A percentile compares a stretch with the other conserved stretches of the same genome.
Evolutionary conservation across 129 eudicot genomes (phyloP).

Genomic region (Heracleum sosnowskyi): DNA sequence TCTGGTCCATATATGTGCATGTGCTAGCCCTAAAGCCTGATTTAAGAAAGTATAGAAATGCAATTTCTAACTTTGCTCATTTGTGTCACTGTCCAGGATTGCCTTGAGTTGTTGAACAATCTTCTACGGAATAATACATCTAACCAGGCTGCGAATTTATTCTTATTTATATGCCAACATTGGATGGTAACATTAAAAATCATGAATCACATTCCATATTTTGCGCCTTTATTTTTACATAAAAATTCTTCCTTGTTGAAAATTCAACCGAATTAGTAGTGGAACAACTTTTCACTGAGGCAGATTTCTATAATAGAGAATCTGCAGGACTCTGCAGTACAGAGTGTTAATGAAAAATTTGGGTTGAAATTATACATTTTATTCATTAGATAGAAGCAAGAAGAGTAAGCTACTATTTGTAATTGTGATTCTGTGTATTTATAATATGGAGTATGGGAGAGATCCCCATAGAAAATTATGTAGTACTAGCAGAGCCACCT

Average conservation of each 20-base stretch:
- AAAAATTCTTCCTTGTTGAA: background rate
- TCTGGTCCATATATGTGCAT: background rate
- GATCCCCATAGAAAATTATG: background rate
- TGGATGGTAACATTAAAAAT: background rate
- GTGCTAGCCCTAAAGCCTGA: background rate
- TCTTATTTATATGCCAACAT: background rate
- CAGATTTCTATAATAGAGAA: too few species aligned
- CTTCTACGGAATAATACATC: slow-evolving; percentile 71
- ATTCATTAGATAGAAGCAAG: background rate
- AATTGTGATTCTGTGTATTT: background rate
- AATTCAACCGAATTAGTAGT: too few species aligned
- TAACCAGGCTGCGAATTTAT: slow-evolving; percentile 53
- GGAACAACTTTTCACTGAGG: too few species aligned
- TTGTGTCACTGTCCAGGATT: slow-evolving; percentile 52
- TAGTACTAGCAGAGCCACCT: background rate
- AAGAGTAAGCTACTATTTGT: background rate
- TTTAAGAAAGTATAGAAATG: background rate
- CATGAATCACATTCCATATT: background rate
- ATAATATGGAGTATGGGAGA: background rate
- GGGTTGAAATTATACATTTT: background rate
- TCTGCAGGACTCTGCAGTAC: background rate
- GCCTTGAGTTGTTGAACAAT: slow-evolving; percentile 85
- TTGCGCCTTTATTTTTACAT: background rate
- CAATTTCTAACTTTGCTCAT: background rate
- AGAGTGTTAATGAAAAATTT: background rate